These are phyloP conservation scores for Globisporangium solare DNA, from an alignment of 352 stramenopile genomes.

Conservation along the genomic window DNA sequence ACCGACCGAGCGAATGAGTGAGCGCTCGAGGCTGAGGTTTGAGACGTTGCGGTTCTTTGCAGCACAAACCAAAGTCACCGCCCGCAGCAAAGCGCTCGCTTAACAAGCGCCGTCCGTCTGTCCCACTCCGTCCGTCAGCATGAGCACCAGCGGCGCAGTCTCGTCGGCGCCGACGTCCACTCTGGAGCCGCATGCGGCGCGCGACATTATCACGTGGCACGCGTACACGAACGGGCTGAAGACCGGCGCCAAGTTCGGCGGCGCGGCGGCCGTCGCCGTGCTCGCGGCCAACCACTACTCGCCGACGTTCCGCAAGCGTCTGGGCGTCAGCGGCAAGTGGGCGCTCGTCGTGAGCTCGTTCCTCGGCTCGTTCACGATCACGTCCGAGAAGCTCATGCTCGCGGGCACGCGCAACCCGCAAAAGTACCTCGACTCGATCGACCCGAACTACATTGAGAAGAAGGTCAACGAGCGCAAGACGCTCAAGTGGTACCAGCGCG, in stretches of 20 bases:
- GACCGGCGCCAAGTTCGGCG: slow-evolving; percentile 29
- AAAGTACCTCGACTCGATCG: slow-evolving; percentile 56
- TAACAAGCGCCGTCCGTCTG: slow-evolving; percentile 1
- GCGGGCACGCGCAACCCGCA: slow-evolving; percentile 66
- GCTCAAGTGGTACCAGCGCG: slow-evolving; percentile 54
- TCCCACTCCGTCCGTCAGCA: not conserved
- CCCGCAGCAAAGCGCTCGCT: not conserved
- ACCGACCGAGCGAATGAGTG: too few relatives aligned
- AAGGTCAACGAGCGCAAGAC: slow-evolving; percentile 24
- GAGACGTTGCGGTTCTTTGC: not conserved
- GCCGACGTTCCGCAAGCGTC: slow-evolving; percentile 60
- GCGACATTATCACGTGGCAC: slow-evolving; percentile 70
- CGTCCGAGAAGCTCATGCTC: slow-evolving; percentile 58
- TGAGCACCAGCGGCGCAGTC: slow-evolving; percentile 13
- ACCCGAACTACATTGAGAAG: slow-evolving; percentile 38
- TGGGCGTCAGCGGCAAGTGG: slow-evolving; percentile 72
- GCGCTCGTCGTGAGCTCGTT: slow-evolving; percentile 59
- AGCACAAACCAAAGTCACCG: slow-evolving; percentile 3
- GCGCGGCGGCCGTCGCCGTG: slow-evolving; percentile 25
- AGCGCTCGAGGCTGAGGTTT: not conserved
- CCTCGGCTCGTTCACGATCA: slow-evolving; percentile 62
- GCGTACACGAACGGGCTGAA: slow-evolving; percentile 57
- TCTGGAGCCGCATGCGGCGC: slow-evolving; percentile 38
- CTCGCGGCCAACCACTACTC: slow-evolving; percentile 52
- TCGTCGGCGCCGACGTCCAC: slow-evolving; percentile 12